Evolutionary conservation across 2,329 filamentous ascomycete species (phyloP).

Genomic region (Acephala macrosclerotiorum): DNA sequence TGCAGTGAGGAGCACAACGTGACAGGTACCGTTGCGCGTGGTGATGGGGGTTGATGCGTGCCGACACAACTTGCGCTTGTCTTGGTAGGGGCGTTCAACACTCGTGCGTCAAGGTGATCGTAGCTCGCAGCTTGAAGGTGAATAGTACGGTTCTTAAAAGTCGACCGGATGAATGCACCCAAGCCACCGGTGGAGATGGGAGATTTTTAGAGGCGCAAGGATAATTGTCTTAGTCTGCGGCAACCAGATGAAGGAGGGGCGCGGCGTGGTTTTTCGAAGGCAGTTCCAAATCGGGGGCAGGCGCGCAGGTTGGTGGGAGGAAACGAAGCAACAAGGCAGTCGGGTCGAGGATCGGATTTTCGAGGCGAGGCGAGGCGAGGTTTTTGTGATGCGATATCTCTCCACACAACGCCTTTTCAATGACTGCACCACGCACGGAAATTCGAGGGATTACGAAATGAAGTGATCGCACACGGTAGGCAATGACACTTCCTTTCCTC

Average conservation of each 20-base stretch:
- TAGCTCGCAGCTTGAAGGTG: conserved; percentile 28
- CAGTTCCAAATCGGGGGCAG: conserved; percentile 4
- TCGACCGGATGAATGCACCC: conserved; percentile 21
- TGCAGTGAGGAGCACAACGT: not conserved
- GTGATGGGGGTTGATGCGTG: conserved; percentile 7
- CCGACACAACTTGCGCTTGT: conserved; percentile 1
- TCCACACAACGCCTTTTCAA: not conserved
- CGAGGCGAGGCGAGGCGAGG: not conserved
- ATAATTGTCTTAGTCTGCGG: conserved; percentile 31
- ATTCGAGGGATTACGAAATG: conserved; percentile 10
- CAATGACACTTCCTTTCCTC: conserved; percentile 7
- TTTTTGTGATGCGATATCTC: not conserved
- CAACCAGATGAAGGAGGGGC: conserved; percentile 26
- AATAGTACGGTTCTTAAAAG: conserved; percentile 19
- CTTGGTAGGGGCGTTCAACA: conserved; percentile 4
- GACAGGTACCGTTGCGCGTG: conserved; percentile 17
- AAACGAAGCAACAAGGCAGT: not conserved
- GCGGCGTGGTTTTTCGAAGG: conserved; percentile 17
- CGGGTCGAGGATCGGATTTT: not conserved
- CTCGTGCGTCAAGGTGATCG: conserved; percentile 25
- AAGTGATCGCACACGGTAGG: not conserved
- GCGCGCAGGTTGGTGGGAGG: conserved; percentile 12
- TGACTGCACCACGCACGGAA: conserved; percentile 5
- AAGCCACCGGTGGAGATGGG: conserved; percentile 15
- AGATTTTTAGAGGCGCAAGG: conserved; percentile 28